A percentile compares a stretch with the other conserved stretches of the same genome.
These are phyloP conservation scores for Trichoderma polysporum DNA, from an alignment of 2,329 filamentous ascomycete species.

Conservation along the genomic window DNA sequence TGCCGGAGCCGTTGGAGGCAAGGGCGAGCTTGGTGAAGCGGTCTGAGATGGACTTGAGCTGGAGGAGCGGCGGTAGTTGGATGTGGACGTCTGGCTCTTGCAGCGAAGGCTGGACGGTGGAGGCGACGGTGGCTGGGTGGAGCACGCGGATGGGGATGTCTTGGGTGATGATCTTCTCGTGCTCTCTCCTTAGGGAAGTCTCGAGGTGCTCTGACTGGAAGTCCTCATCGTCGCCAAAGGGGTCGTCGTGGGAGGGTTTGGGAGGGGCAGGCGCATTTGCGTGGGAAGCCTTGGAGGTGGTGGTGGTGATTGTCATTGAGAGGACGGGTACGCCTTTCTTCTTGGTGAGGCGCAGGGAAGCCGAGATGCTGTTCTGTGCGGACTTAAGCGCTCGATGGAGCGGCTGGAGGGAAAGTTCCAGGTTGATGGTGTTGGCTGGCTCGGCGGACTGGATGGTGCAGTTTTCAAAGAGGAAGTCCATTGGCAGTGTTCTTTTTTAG, in stretches of 20 bases:
- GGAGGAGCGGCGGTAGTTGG: constrained; percentile 78
- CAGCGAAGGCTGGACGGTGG: constrained; percentile 88
- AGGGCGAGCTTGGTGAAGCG: constrained; percentile 86
- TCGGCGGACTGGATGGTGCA: constrained; percentile 87
- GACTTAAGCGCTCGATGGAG: constrained; percentile 91
- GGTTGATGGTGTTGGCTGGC: constrained; percentile 84
- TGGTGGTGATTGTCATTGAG: constrained; percentile 84
- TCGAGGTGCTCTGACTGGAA: constrained; percentile 53
- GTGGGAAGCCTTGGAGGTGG: constrained; percentile 50
- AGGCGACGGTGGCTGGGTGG: constrained; percentile 78
- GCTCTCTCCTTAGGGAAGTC: constrained; percentile 63
- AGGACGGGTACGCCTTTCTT: constrained; percentile 85
- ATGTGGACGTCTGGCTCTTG: constrained; percentile 94
- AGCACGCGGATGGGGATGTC: constrained; percentile 94
- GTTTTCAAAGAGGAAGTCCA: constrained; percentile 83
- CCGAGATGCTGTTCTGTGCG: constrained; percentile 75
- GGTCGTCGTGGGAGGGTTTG: constrained; percentile 37
- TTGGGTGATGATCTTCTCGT: constrained; percentile 90
- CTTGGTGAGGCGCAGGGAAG: constrained; percentile 87
- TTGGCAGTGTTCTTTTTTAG: constrained; percentile 55
- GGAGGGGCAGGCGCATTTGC: constrained; percentile 34
- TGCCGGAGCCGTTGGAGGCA: constrained; percentile 41
- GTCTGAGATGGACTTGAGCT: constrained; percentile 92
- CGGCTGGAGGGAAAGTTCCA: constrained; percentile 86
- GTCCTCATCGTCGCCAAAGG: constrained; percentile 44